Conservation (phyloP, 179 eudicot genomes). For the Monotropa hypopitys region DNA sequence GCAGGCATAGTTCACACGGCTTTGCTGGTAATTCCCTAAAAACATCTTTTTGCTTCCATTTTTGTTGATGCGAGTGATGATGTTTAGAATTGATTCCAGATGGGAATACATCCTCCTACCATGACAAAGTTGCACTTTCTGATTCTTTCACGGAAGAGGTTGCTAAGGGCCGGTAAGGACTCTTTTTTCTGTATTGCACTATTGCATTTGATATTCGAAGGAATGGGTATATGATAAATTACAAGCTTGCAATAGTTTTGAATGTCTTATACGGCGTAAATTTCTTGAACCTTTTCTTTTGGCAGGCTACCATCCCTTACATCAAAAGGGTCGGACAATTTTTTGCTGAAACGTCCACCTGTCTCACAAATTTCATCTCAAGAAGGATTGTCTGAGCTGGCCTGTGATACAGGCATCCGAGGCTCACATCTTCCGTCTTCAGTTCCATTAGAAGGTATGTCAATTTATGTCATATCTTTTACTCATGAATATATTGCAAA, state of each 20-base stretch:
- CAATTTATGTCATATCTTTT: not conserved
- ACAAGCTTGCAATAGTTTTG: not conserved
- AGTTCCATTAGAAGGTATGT: conserved; percentile 50
- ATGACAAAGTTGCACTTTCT: conserved; percentile 31
- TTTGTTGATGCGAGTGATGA: conserved; percentile 10
- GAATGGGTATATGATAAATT: not conserved
- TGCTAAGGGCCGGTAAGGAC: conserved; percentile 49
- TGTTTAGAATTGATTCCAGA: conserved; percentile 27
- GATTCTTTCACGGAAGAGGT: conserved; percentile 36
- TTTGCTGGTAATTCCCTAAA: conserved; percentile 36
- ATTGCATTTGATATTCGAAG: conserved; percentile 1
- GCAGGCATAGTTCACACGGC: conserved; percentile 39
- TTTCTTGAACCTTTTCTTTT: not conserved
- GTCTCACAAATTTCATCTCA: conserved; percentile 47
- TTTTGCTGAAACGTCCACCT: conserved; percentile 52
- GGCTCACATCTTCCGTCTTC: conserved; percentile 28
- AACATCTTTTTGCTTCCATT: not conserved
- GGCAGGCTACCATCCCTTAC: conserved; percentile 29
- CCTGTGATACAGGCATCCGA: conserved; percentile 32
- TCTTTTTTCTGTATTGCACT: not conserved
- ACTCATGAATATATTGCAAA: not conserved
- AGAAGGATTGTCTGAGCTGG: conserved; percentile 52
- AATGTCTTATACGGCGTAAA: not conserved
- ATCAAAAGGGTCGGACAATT: conserved; percentile 42
- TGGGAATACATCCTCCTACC: conserved; percentile 36